Evolutionary conservation across 106 monocot species (phyloP).

Genomic region (Apostasia ramifera): DNA sequence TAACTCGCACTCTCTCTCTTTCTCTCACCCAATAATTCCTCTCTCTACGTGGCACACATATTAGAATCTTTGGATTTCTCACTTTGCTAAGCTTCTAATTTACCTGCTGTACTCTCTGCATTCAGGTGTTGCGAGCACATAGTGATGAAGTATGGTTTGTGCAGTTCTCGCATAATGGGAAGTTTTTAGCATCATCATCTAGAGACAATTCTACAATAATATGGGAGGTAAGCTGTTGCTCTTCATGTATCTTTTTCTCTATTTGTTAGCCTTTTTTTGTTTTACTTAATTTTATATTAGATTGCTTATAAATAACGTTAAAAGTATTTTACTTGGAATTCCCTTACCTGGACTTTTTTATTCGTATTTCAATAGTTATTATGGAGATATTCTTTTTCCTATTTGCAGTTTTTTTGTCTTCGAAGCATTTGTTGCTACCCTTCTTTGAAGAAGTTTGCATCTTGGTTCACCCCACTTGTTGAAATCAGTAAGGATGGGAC

Average conservation of each 20-base stretch:
- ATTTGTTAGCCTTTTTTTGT: background rate
- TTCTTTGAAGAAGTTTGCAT: too few relatives aligned
- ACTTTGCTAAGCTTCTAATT: background rate
- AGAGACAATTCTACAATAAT: conserved; percentile 69
- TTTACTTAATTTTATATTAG: background rate
- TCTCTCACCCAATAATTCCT: too few relatives aligned
- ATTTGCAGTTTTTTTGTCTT: too few relatives aligned
- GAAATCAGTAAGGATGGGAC: too few relatives aligned
- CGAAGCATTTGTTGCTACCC: too few relatives aligned
- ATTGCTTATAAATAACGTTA: background rate
- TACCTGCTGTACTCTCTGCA: background rate
- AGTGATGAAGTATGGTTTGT: conserved; percentile 83
- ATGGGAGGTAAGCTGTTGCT: conserved; percentile 72
- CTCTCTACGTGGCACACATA: background rate
- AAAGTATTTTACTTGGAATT: background rate
- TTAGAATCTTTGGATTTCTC: background rate
- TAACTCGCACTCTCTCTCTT: too few relatives aligned
- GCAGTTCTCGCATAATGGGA: conserved; percentile 88
- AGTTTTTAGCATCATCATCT: conserved; percentile 84
- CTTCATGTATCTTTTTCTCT: background rate
- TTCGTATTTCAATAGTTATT: too few relatives aligned
- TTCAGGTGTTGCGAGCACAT: conserved; percentile 70
- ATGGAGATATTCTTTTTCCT: too few relatives aligned
- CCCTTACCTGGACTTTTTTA: background rate
- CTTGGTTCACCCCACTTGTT: too few relatives aligned